Evolutionary conservation across 305 asterid genomes (phyloP), one percentile per base, ranked within the genome.

Genomic region (Petunia hybrid): DNA sequence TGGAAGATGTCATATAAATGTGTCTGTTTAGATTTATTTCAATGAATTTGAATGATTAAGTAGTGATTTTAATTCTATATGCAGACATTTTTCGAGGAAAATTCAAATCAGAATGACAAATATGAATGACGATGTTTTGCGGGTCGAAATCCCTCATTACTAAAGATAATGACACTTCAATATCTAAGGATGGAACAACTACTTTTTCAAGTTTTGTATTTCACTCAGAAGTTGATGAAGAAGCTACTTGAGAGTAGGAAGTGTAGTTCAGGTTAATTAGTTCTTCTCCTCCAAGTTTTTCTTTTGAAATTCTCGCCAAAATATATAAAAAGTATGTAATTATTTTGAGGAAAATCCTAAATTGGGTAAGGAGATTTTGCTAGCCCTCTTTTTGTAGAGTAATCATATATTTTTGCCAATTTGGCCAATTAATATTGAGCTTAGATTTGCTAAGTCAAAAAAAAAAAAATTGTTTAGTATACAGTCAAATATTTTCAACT

Each of bases 101-200:
- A 92, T 77, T 78, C 81, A 0, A 84, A 85, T 75, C 85, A 86
- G 79, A 94, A 92, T 61, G 94, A 91, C 79, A 84, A 88, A n/a
- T 82, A 86, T 35, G 95, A 91, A 83, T 92, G 94, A 95, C 88
- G 84, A 57, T 86, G 77, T 13, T 88, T 89, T 61, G 92, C 82
- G 5, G 40, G 63, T 4, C 84, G 74, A 62, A 92, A 88, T 66
- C 94, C 94, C 36, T 88, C 91, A 31, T 82, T 90, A 87, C 81
- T 91, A 60, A 90, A 84, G 87, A 91, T 89, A 73, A 90, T 91
- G 92, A 86, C 95, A 1, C 85, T 91, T 53, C 91, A 94, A 51
- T 81, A 88, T 80, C 82, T 89, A 56, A 90, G 86, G 98, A 95
- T 83, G 93, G 94, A 78, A 95, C 98, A 14, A 95, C 98, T 6